Base-by-base conservation (phyloP, 768 basidiomycete species). In the Kwoniella dejecticola region DNA sequence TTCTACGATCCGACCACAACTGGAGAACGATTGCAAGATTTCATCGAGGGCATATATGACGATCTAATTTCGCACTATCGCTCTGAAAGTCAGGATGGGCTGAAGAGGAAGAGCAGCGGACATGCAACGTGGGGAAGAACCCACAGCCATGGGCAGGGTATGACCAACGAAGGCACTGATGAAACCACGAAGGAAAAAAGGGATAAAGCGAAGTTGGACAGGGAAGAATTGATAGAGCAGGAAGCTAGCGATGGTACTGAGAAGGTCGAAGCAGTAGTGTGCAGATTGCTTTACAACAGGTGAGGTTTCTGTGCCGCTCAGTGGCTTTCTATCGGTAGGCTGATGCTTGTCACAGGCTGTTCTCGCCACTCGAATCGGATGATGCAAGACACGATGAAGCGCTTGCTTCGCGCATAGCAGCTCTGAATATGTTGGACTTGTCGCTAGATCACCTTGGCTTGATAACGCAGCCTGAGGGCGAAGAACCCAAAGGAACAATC, bases 351-450 rank as follows among this genome's bases (percentile, higher is more conserved):
- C 27, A n/a, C 36, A 94, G 91, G 57, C 70, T 96, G 3, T 96
- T 92, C 79, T 84, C 87, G 53, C 90, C 89, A 17, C 82, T 86
- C 1, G 84, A 85, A 19, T 82, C 84, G n/a, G 85, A 86, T 52
- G 95, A 99, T 70, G 82, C 84, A 0, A 87, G 87, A 0, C 94
- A 96, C 74, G 93, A 99, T 74, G 90, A 91, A 70, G 89, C 91
- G 0, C 81, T 99, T 3, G 86, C 93, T 0, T 89, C 87, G 71
- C 86, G 94, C 4, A 87, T 97, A 15, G 91, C 91, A 13, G 94
- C 93, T 1, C 82, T 99, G 45, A 93, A 94, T 67, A 85, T 93
- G 83, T 82, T 98, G 1, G 95, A 97, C 76, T 82, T 99, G 0
- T 84, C 87, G 1, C 81, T 98, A 10, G 88, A 89, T 38, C 93